Base-by-base conservation (phyloP, 2,329 filamentous ascomycete species). In the Fusarium siculi region DNA sequence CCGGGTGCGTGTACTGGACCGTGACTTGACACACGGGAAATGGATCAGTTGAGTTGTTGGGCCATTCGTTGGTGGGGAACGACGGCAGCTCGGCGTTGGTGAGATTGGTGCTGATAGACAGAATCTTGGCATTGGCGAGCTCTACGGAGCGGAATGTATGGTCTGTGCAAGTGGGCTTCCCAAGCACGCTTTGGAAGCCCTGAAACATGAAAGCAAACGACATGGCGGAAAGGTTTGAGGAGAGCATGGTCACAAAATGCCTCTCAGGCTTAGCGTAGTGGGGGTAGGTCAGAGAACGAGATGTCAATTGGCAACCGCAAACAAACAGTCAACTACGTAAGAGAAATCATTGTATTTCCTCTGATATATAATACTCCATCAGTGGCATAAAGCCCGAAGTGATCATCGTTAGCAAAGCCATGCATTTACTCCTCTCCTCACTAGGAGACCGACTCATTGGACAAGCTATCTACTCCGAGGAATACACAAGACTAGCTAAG, bases 1-100 rank as follows among this genome's bases (percentile, higher is more conserved):
- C 73, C 0, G 71, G 74, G 9, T 76, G 74, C 0, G 68, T 76
- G 14, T 76, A 69, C 7, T 36, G 15, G 3, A 76, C 23, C 2
- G 32, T 44, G 2, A 76, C 63, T 4, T 66, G 54, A 23, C 74
- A 76, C 2, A 66, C 44, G 1, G 30, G 25, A 5, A 57, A 34
- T 0, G 39, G 16, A 2, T 53, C 47, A 1, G 40, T 28, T 1
- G 55, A 30, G 14, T 52, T 53, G 4, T 39, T 56, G 2, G 66
- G 66, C 67, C 66, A 70, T 23, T 66, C 40, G 2, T 70, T 66
- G 2, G 49, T 66, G 1, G 67, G 66, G 0, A 2, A 21, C 12
- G 30, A 19, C 25, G 47, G 54, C 4, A 56, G 23, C 9, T 40
- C 46, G 1, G 40, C 21, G 36, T 28, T 23, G 16, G 66, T 56